Base-by-base conservation (phyloP, 768 basidiomycete species). In the Saitozyma podzolica region DNA sequence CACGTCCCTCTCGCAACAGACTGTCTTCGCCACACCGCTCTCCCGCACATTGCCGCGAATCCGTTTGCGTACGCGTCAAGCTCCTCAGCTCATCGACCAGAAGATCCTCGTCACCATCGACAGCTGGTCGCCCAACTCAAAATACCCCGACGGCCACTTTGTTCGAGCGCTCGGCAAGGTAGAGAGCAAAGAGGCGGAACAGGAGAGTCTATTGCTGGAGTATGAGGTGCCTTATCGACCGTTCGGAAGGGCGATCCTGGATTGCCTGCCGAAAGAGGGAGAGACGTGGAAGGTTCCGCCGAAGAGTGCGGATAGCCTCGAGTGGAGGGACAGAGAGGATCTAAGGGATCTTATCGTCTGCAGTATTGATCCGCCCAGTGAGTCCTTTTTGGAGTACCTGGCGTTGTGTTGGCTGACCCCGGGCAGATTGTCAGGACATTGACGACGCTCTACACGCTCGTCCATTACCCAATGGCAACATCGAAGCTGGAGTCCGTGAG, bases 401-500 rank as follows among this genome's bases (percentile, higher is more conserved):
- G 19, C n/a, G n/a, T 14, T 17, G 52, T 13, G 43, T 61, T 6
- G 61, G 42, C 54, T 65, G 49, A 64, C 16, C 37, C 11, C 8
- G 13, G 29, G 1, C 61, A 94, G 93, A 86, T 51, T 98, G 96
- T 81, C 91, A 95, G 72, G 96, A 99, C 80, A 99, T 99, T 16
- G 96, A 99, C 72, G 96, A 99, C 78, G 96, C 96, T 0, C 81
- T 99, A 13, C 96, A 99, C 78, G 96, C 95, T 13, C 84, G 89
- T 49, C 83, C 80, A 39, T 81, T 99, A 17, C 87, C 92, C 0
- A 95, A 94, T 71, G 95, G 95, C 2, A 92, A 94, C 78, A 89
- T 97, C 61, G 92, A 99, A 76, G 92, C 93, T 41, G 96, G 96
- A 58, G 96, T 99, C 69, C 95, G 95, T 98, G 73, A 84, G 94